Evolutionary conservation across 1,139 yeast genomes (phyloP).

Genomic region (Diutina neorugosa): DNA sequence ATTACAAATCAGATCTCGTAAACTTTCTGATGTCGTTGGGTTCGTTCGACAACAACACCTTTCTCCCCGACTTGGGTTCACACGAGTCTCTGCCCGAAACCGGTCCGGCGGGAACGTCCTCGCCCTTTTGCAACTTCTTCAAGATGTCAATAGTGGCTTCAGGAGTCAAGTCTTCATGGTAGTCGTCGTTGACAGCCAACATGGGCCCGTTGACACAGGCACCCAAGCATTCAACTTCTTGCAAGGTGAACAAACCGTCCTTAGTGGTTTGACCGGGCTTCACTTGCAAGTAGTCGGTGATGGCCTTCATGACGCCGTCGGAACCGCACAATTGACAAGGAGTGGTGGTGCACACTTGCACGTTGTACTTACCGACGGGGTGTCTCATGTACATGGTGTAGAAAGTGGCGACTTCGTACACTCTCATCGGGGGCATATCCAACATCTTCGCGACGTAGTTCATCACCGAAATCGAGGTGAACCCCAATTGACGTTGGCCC

Average conservation of each 20-base stretch:
- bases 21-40: slow-evolving; percentile 59
- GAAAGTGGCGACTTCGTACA: slow-evolving; percentile 86
- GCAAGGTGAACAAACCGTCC: slow-evolving; percentile 69
- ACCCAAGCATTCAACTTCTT: slow-evolving; percentile 86
- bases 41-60: slow-evolving; percentile 46
- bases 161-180: slow-evolving; percentile 69
- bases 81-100: slow-evolving; percentile 57
- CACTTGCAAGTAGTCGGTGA: slow-evolving; percentile 47
- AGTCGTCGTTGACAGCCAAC: slow-evolving; percentile 78
- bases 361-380: slow-evolving; percentile 78
- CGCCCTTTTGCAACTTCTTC: slow-evolving; percentile 53
- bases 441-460: slow-evolving; percentile 80
- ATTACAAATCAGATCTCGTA: slow-evolving; percentile 37
- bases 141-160: slow-evolving; percentile 52
- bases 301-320: slow-evolving; percentile 64
- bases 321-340: slow-evolving; percentile 84
- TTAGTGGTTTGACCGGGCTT: slow-evolving; percentile 72
- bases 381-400: slow-evolving; percentile 86
- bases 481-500: slow-evolving; percentile 84
- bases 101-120: slow-evolving; percentile 55
- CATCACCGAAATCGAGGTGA: slow-evolving; percentile 83
- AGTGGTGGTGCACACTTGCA: slow-evolving; percentile 84
- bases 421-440: slow-evolving; percentile 93
- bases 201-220: slow-evolving; percentile 91
- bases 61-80: slow-evolving; percentile 68